phyloP scores from a whole-genome alignment of 2,329 filamentous ascomycete species.

The Zymoseptoria passerinii region DNA sequence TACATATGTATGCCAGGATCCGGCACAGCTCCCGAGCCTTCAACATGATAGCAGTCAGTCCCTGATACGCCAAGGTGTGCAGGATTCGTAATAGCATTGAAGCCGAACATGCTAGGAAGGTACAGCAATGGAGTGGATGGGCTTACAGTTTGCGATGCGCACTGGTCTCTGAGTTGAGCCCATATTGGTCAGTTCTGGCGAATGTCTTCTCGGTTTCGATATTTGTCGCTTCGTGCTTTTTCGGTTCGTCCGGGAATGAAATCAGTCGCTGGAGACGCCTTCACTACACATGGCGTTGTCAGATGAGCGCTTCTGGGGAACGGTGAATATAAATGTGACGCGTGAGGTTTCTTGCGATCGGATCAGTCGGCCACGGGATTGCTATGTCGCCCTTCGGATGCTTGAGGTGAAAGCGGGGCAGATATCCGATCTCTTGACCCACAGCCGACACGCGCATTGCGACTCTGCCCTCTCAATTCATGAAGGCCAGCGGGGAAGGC shows the following conservation, averaged over 20 bases:
- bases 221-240: not conserved
- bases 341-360: not conserved
- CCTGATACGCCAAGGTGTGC: not conserved
- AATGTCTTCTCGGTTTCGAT: not conserved
- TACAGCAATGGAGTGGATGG: not conserved
- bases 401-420: not conserved
- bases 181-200: slow-evolving; percentile 4
- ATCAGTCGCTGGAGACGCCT: no score
- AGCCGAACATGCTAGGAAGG: not conserved
- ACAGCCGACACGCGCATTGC: not conserved
- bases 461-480: not conserved
- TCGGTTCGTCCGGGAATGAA: no score
- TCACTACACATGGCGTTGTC: not conserved
- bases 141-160: slow-evolving; percentile 14
- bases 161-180: slow-evolving; percentile 11
- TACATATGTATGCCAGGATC: slow-evolving; percentile 23
- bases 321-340: not conserved
- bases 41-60: not conserved
- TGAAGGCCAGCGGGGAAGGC: not conserved
- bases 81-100: not conserved
- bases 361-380: not conserved
- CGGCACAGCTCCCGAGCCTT: slow-evolving; percentile 17
- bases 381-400: not conserved
- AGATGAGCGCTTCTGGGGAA: not conserved
- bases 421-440: not conserved